Evolutionary conservation across 192 early-diverging fungal species (phyloP), one percentile per base, ranked within the genome.

Genomic region (Coemansia sp.): DNA sequence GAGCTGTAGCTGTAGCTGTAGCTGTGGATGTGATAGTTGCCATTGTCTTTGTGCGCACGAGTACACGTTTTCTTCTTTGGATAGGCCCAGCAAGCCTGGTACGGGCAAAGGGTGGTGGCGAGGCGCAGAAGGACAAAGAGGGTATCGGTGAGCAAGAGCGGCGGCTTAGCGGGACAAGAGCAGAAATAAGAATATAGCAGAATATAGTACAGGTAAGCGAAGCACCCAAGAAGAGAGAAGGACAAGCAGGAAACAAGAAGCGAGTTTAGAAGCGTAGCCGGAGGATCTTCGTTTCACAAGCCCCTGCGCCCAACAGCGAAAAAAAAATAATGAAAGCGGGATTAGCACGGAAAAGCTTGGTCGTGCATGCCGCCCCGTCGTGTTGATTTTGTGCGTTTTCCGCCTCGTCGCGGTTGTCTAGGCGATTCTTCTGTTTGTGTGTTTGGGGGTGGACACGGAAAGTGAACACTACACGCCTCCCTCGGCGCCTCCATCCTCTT

Each of bases 141-240:
- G n/a, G 32, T 35, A 35, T 35, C 32, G 32, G 7, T 35, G 32
- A 7, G 4, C 32, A 5, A 35, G 47, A 15, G 5, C 11, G 47
- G 24, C 10, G 22, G 46, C n/a, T n/a, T n/a, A n/a, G 20, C 9
- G 24, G 6, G 11, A 22, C 2, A 24, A 14, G 47, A 37, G 6
- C 57, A 38, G 8, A n/a, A 37, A 39, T 35, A 38, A 19, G 36
- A 59, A 38, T 15, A 27, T 8, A 25, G 10, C 14, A 38, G 15
- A 7, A 37, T 36, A 63, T 27, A 64, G 29, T 64, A 64, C 62
- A 64, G 36, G 10, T 20, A 64, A 38, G 22, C 9, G 31, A 49
- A 63, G 15, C 29, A 59, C n/a, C n/a, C n/a, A 14, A 6, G 19
- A 17, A 1, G 19, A 24, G 15, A 14, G 32, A 31, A 29, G 12